Evolutionary conservation across 805 yeast genomes (phyloP).

Genomic region (Yarrowia keelungensis): DNA sequence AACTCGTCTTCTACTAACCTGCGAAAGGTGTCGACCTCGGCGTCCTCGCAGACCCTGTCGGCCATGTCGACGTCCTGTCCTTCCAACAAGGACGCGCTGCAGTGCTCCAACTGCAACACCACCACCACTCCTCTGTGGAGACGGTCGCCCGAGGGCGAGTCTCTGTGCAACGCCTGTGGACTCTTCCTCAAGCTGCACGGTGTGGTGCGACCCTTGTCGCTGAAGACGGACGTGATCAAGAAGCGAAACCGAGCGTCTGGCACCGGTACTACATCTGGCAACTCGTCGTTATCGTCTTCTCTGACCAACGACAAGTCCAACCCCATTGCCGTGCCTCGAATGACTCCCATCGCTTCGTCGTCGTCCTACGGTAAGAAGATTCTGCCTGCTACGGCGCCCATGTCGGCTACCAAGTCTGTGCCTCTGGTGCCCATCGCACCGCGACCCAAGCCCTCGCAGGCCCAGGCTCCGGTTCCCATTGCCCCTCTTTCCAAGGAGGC

Average conservation of each 20-base stretch:
- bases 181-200: slow-evolving; percentile 91
- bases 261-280: slow-evolving; percentile 15
- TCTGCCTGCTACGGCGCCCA: slow-evolving; percentile 26
- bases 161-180: slow-evolving; percentile 97
- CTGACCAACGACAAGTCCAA: slow-evolving; percentile 26
- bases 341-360: slow-evolving; percentile 27
- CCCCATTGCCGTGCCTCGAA: slow-evolving; percentile 37
- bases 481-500: slow-evolving; percentile 38
- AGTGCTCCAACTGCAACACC: slow-evolving; percentile 89
- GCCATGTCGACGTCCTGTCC: slow-evolving; percentile 29
- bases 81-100: slow-evolving; percentile 33
- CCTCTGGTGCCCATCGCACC: slow-evolving; percentile 36
- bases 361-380: slow-evolving; percentile 34
- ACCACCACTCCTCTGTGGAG: slow-evolving; percentile 95
- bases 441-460: slow-evolving; percentile 25
- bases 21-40: slow-evolving; percentile 33
- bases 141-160: slow-evolving; percentile 91
- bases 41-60: slow-evolving; percentile 25
- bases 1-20: slow-evolving; percentile 39
- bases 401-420: slow-evolving; percentile 32
- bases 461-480: slow-evolving; percentile 35
- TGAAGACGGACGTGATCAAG: slow-evolving; percentile 91
- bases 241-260: slow-evolving; percentile 74
- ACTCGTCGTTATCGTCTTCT: slow-evolving; percentile 36
- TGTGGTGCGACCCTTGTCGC: slow-evolving; percentile 90